These are phyloP conservation scores for Telfairia occidentalis DNA, from an alignment of 331 rosid genomes.

Conservation along the genomic window DNA sequence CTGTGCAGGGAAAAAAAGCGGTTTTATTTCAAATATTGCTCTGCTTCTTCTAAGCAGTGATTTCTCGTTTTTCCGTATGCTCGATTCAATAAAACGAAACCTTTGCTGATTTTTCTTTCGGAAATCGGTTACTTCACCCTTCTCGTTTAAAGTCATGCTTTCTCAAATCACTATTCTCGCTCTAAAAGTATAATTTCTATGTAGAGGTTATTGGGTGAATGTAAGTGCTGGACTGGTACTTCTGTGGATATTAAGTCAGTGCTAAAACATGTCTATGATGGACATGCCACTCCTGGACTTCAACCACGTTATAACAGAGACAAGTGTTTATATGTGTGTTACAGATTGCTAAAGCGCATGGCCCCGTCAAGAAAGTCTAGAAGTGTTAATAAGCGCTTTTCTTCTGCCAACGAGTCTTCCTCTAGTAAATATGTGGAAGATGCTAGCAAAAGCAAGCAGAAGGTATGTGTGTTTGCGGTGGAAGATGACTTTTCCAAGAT, in stretches of 20 bases:
- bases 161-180: background rate
- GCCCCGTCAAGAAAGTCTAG: conserved; percentile 68
- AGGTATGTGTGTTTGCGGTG: conserved; percentile 37
- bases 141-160: background rate
- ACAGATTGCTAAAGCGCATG: conserved; percentile 45
- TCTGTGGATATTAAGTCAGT: background rate
- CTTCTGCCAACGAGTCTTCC: conserved; percentile 42
- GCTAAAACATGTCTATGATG: background rate
- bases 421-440: conserved; percentile 40
- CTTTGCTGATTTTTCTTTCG: background rate
- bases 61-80: background rate
- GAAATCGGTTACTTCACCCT: background rate
- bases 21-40: background rate
- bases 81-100: background rate
- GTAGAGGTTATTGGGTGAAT: background rate
- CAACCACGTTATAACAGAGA: background rate
- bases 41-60: background rate
- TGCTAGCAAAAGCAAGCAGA: conserved; percentile 53
- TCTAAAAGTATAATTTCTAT: background rate
- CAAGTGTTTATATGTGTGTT: conserved; percentile 17
- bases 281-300: background rate
- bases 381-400: conserved; percentile 56
- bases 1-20: background rate
- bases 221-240: background rate
- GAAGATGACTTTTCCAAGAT: conserved; percentile 24